Evolutionary conservation across 306 rosid species (phyloP).

Genomic region (Glycine tomentella): DNA sequence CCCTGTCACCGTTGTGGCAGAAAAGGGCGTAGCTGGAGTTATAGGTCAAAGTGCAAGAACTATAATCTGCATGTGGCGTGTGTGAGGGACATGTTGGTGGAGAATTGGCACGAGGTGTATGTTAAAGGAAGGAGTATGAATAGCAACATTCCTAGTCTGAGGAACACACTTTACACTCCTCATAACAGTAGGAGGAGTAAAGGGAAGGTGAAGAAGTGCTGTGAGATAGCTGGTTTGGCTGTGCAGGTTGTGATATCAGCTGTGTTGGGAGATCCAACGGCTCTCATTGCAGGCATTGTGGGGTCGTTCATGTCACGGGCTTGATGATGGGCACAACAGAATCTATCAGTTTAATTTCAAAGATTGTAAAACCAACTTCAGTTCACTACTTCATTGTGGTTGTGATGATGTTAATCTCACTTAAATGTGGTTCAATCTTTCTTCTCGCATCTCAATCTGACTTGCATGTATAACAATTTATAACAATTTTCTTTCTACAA

Average conservation of each 20-base stretch:
- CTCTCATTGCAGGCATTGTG: slow-evolving; percentile 82
- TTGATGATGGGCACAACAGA: not conserved
- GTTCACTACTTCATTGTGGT: too few species aligned
- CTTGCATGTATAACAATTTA: too few species aligned
- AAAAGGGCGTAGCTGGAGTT: slow-evolving; percentile 95
- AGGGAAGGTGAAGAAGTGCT: slow-evolving; percentile 73
- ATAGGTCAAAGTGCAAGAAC: slow-evolving; percentile 80
- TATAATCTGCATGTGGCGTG: slow-evolving; percentile 90
- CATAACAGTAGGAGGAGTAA: slow-evolving; percentile 57
- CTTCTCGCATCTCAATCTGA: too few species aligned
- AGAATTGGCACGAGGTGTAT: slow-evolving; percentile 76
- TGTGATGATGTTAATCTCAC: not conserved
- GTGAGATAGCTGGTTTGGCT: slow-evolving; percentile 88
- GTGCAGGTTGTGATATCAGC: slow-evolving; percentile 87
- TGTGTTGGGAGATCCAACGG: slow-evolving; percentile 87
- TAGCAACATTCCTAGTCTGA: slow-evolving; percentile 53
- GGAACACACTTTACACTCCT: slow-evolving; percentile 56
- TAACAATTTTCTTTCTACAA: too few species aligned
- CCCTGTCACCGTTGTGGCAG: slow-evolving; percentile 81
- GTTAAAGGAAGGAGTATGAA: slow-evolving; percentile 40
- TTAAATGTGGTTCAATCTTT: not conserved
- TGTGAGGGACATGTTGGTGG: slow-evolving; percentile 86
- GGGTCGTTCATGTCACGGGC: slow-evolving; percentile 66
- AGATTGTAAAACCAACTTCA: not conserved
- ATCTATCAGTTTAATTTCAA: not conserved